Evolutionary conservation across 148 eudicot genomes (phyloP), one percentile per base, ranked within the genome.

Genomic region (Diospyros lotus): DNA sequence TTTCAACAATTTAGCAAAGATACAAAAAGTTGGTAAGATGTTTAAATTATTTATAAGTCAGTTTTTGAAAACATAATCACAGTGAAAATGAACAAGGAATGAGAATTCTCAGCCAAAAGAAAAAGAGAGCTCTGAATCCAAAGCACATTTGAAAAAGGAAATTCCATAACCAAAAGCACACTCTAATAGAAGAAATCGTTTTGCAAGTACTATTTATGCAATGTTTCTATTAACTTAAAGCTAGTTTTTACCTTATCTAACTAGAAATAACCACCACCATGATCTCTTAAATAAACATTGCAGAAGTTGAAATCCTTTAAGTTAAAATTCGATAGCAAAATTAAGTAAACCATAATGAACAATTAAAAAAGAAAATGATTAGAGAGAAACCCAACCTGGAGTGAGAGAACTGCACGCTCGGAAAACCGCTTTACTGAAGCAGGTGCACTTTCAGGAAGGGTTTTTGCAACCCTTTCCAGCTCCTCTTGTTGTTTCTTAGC

Each of bases 401-500:
- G 92, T 48, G 97, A 89, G 40, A 89, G 91, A 80, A 92, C 80
- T 79, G 96, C 99, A 62, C 88, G 89, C n/a, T 90, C 83, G 7
- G 96, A 84, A 80, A 89, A 95, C 13, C 86, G 81, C 77, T 84
- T 89, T 43, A 92, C 90, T 50, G 96, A 85, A 74, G 84, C 73
- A 64, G 91, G 97, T 48, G 80, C 87, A 63, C 84, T 83, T 52
- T 84, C 83, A 58, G 98, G 98, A 80, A 89, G 86, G 55, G 93
- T 88, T 80, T 89, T 84, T 64, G 97, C 98, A 72, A 95, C 93
- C 86, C 92, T 86, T 82, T 88, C 89, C 66, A 90, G 84, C 76
- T 95, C 98, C 72, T 73, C 84, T 61, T 85, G 83, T 75, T 95
- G 96, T 82, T 89, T 82, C 83, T 82, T 92, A 63, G 98, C 96